These are phyloP conservation scores for Henningerozyma blattae DNA, from an alignment of 805 yeast species.

Conservation along the genomic window DNA sequence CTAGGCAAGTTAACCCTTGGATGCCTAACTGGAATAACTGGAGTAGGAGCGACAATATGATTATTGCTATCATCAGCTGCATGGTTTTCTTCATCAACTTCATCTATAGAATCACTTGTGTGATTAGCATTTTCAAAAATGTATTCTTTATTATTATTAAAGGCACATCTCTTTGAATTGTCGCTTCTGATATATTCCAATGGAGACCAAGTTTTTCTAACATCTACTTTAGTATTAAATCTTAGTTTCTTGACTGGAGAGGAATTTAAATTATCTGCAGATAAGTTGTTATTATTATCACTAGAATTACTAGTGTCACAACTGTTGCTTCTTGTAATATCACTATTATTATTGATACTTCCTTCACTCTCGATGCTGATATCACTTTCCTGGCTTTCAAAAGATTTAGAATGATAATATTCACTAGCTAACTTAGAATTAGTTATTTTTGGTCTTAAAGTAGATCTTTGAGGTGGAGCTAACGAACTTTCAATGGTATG, in stretches of 20 bases:
- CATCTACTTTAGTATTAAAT: constrained; percentile 15
- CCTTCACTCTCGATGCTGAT: neutral
- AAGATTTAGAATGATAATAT: neutral
- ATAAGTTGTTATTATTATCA: neutral
- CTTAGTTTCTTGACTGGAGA: constrained; percentile 10
- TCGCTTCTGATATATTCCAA: constrained; percentile 20
- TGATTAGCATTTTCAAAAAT: neutral
- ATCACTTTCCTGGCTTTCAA: neutral
- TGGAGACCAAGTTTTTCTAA: constrained; percentile 19
- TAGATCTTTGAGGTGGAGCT: too few species aligned
- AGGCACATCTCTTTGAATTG: constrained; percentile 6
- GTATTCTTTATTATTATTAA: neutral
- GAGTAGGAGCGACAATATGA: neutral
- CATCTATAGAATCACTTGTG: neutral
- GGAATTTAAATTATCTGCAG: too few species aligned
- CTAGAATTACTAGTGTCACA: neutral
- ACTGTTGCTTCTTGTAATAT: neutral
- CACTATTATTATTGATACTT: neutral
- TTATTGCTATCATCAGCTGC: neutral
- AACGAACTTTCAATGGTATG: too few species aligned
- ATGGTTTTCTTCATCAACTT: too few species aligned
- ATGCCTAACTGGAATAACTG: neutral
- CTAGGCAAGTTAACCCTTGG: neutral
- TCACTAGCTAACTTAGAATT: too few species aligned
- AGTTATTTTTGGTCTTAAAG: too few species aligned